These are phyloP conservation scores for Ceratobasidium theobromae DNA, from an alignment of 1,284 basidiomycete species.

Conservation along the genomic window DNA sequence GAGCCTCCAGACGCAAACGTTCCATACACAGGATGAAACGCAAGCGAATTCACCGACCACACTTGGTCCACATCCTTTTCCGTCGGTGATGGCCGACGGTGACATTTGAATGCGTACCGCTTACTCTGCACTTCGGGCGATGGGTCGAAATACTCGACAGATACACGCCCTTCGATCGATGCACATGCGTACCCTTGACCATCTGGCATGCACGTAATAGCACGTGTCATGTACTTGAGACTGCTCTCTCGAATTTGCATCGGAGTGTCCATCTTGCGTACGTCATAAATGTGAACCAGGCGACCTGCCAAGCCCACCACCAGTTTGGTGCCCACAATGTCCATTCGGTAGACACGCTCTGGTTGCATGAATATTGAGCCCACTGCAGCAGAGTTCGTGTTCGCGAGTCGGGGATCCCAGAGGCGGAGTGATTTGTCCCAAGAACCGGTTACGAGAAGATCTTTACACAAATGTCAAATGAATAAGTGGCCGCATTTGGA, in stretches of 20 bases:
- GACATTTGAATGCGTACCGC: constrained; percentile 99
- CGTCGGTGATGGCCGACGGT: constrained; percentile 84
- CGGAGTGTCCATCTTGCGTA: constrained; percentile 60
- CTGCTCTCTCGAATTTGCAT: constrained; percentile 86
- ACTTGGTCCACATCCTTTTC: constrained; percentile 76
- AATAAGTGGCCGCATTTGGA: constrained; percentile 40
- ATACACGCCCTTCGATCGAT: constrained; percentile 94
- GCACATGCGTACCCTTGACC: constrained; percentile 93
- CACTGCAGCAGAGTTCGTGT: constrained; percentile 54
- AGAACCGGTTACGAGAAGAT: constrained; percentile 76
- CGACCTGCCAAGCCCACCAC: constrained; percentile 91
- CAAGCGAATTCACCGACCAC: constrained; percentile 95
- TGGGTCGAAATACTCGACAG: constrained; percentile 95
- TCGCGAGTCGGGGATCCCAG: constrained; percentile 71
- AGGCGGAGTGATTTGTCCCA: constrained; percentile 90
- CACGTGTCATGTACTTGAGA: constrained; percentile 92
- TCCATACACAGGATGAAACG: constrained; percentile 84
- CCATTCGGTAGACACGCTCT: constrained; percentile 82
- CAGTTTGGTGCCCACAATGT: constrained; percentile 68
- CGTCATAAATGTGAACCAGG: constrained; percentile 83
- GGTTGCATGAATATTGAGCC: constrained; percentile 66
- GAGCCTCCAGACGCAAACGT: constrained; percentile 95
- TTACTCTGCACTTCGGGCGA: constrained; percentile 73
- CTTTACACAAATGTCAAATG: constrained; percentile 49
- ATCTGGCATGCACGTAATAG: constrained; percentile 87